Conservation (phyloP, 768 basidiomycete species). For the Rhodotorula sphaerocarpa region DNA sequence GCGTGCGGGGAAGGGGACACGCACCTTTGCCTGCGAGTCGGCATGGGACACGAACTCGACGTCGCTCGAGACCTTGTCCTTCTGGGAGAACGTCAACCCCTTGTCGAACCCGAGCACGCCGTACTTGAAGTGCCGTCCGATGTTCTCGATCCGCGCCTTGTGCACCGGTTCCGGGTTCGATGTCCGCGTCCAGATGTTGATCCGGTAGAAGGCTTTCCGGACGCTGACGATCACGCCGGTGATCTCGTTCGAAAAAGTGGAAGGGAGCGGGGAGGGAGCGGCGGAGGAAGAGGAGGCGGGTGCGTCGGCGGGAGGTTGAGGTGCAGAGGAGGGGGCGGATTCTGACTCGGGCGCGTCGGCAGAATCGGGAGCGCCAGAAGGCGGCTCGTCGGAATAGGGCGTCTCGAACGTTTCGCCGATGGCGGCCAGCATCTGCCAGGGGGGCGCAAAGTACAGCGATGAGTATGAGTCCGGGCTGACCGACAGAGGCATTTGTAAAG, state of each 20-base stretch:
- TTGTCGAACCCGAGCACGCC: conserved; percentile 63
- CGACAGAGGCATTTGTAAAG: background rate
- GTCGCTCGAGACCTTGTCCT: conserved; percentile 37
- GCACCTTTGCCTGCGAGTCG: conserved; percentile 34
- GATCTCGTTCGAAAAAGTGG: conserved; percentile 45
- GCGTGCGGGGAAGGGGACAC: background rate
- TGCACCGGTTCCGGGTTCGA: conserved; percentile 51
- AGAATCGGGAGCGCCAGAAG: too few relatives aligned
- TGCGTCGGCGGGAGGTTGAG: conserved; percentile 38
- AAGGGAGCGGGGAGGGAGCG: conserved; percentile 52
- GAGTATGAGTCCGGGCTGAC: too few relatives aligned
- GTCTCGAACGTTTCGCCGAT: conserved; percentile 99
- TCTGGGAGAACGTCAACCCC: conserved; percentile 24
- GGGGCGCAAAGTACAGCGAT: background rate
- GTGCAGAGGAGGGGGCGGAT: background rate
- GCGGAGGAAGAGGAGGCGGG: conserved; percentile 44
- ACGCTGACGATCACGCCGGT: conserved; percentile 93
- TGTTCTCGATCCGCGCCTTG: conserved; percentile 39
- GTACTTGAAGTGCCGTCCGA: conserved; percentile 67
- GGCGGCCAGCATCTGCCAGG: conserved; percentile 85
- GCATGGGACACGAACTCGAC: conserved; percentile 40
- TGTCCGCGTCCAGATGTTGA: conserved; percentile 94
- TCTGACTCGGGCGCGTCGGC: too few relatives aligned
- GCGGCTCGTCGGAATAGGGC: conserved; percentile 45
- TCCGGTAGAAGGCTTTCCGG: conserved; percentile 86